phyloP scores from a whole-genome alignment of 2,329 filamentous ascomycete genomes.

The Pseudogymnoascus destructans region DNA sequence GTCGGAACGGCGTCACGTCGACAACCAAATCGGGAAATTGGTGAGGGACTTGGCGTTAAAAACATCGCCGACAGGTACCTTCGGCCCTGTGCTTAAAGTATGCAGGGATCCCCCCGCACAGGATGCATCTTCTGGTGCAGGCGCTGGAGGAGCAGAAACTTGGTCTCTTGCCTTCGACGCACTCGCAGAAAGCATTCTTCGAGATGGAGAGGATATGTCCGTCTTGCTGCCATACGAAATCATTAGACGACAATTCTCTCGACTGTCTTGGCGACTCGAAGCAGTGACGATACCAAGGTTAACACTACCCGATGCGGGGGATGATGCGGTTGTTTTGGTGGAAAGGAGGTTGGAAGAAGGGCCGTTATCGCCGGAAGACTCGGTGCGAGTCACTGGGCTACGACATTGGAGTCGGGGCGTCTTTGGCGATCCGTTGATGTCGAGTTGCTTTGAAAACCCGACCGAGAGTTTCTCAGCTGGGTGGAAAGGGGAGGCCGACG shows the following conservation, averaged over 20 bases:
- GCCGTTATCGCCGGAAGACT: conserved; percentile 10
- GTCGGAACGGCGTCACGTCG: conserved; percentile 18
- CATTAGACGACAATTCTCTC: conserved; percentile 39
- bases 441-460: conserved; percentile 34
- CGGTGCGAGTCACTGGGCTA: conserved; percentile 36
- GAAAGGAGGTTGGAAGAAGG: conserved; percentile 13
- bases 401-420: conserved; percentile 45
- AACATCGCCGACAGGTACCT: conserved; percentile 21
- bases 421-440: conserved; percentile 47
- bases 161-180: conserved; percentile 46
- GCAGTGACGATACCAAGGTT: conserved; percentile 38
- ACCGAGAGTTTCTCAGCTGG: conserved; percentile 36
- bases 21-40: conserved; percentile 22
- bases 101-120: conserved; percentile 16
- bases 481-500: conserved; percentile 23
- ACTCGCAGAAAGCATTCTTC: conserved; percentile 41
- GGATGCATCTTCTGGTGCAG: conserved; percentile 1
- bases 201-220: conserved; percentile 47
- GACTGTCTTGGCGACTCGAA: conserved; percentile 38
- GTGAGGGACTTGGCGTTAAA: conserved; percentile 20
- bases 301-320: conserved; percentile 40
- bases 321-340: conserved; percentile 39
- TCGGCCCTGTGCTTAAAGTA: conserved; percentile 21
- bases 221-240: conserved; percentile 44
- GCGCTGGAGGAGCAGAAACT: conserved; percentile 25